Evolutionary conservation across 805 yeast species (phyloP), one percentile per base, ranked within the genome.

Genomic region (Teunomyces aglyptinius): DNA sequence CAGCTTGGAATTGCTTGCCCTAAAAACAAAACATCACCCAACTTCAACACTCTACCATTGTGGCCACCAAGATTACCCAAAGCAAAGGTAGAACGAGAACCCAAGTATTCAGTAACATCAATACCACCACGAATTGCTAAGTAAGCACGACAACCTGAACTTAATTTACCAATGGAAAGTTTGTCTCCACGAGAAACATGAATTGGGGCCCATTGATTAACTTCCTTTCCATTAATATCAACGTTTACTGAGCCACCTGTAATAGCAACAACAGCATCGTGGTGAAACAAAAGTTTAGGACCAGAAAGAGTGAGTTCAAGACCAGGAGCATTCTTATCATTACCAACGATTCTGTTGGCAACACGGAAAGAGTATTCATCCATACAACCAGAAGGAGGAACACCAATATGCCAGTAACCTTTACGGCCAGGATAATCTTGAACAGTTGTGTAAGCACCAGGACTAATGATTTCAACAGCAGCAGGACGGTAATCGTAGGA

Each of bases 331-430:
- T 77, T 71, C 52, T 75, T 69, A 55, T 84, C 80, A 67, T 92
- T 94, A 49, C 97, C 98, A 38, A 92, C 98, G 59, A 89, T 82
- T 61, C 86, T 75, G 73, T 92, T 92, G 16, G 96, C 97, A 51
- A 89, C 65, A 58, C 97, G 78, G 73, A 91, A 91, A 4, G 97
- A 83, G 59, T 84, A 91, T 50, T 83, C 80, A 68, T 92, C 99
- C 98, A 92, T 94, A 49, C 98, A 97, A 39, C 99, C 99, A 34
- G 96, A 89, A 6, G 98, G 98, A 20, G 99, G 99, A 46, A 92
- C 98, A 64, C 99, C 99, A 56, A 86, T 79, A 61, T 86, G 82
- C 95, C 95, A 87, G 64, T 76, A 76, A n/a, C 89, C 85, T 45
- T 75, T 75, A 73, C 99, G 84, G 58, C 99, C 99, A 1, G 98